Evolutionary conservation across 768 basidiomycete genomes (phyloP).

Genomic region (Amanita rubescens): DNA sequence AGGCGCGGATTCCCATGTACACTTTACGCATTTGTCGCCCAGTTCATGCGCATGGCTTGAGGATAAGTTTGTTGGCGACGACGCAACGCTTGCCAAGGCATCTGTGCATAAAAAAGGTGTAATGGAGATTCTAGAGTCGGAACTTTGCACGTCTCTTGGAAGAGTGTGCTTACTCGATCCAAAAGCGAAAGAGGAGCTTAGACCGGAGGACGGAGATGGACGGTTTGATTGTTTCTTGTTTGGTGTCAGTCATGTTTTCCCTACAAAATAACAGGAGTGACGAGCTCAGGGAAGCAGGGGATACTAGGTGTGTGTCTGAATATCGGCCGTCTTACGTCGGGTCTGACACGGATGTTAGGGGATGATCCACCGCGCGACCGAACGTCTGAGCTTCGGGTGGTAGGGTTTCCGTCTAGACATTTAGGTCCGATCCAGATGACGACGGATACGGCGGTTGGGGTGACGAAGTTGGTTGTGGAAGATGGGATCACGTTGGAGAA

Average conservation of each 20-base stretch:
- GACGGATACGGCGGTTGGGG: slow-evolving; percentile 92
- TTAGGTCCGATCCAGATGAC: slow-evolving; percentile 94
- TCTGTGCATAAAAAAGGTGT: slow-evolving; percentile 47
- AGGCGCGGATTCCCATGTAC: slow-evolving; percentile 52
- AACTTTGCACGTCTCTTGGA: slow-evolving; percentile 29
- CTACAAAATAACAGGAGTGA: slow-evolving; percentile 6
- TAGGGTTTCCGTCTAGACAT: slow-evolving; percentile 84
- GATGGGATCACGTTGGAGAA: slow-evolving; percentile 67
- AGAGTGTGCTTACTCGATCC: slow-evolving; percentile 94
- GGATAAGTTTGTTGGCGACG: slow-evolving; percentile 2
- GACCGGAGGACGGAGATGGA: slow-evolving; percentile 71
- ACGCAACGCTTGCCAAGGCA: slow-evolving; percentile 25
- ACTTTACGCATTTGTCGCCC: slow-evolving; percentile 85
- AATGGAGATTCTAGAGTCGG: slow-evolving; percentile 47
- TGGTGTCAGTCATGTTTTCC: slow-evolving; percentile 45
- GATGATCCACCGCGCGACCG: slow-evolving; percentile 96
- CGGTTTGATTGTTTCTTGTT: slow-evolving; percentile 86
- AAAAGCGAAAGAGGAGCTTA: slow-evolving; percentile 59
- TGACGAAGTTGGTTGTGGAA: slow-evolving; percentile 75
- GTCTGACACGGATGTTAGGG: slow-evolving; percentile 36
- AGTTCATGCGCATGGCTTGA: slow-evolving; percentile 52
- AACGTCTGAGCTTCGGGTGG: slow-evolving; percentile 76
- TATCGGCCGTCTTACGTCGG: background rate
- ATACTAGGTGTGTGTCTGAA: slow-evolving; percentile 41
- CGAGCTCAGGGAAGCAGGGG: slow-evolving; percentile 31